phyloP scores from a whole-genome alignment of 2,329 filamentous ascomycete species.

The Trichoderma sp. region DNA sequence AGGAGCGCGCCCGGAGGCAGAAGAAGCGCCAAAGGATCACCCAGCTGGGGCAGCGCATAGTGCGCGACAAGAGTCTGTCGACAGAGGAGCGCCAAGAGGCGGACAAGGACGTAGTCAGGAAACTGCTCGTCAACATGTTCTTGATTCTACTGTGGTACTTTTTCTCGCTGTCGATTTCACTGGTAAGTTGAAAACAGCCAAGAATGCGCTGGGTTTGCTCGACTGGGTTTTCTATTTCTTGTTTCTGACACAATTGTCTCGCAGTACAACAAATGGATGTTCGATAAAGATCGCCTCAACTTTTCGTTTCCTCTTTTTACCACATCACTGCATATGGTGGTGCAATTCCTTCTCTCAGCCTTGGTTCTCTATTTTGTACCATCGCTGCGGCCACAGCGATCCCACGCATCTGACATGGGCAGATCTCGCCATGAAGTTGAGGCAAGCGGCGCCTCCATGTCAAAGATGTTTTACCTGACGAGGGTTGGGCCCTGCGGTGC shows the following conservation, averaged over 20 bases:
- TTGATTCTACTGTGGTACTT: constrained; percentile 86
- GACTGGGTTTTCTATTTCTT: too few species aligned
- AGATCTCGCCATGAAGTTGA: constrained; percentile 55
- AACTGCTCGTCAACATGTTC: constrained; percentile 71
- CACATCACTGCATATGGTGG: constrained; percentile 91
- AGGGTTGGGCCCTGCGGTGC: constrained; percentile 89
- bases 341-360: constrained; percentile 81
- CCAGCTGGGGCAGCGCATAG: constrained; percentile 69
- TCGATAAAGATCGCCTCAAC: constrained; percentile 78
- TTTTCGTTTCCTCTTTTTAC: constrained; percentile 96
- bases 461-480: constrained; percentile 86
- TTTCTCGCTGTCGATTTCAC: constrained; percentile 89
- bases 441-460: constrained; percentile 69
- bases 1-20: constrained; percentile 69
- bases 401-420: constrained; percentile 50
- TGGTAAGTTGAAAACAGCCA: constrained; percentile 59
- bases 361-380: constrained; percentile 81
- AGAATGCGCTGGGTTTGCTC: background rate
- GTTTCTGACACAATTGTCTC: constrained; percentile 27
- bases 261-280: constrained; percentile 99
- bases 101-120: constrained; percentile 70
- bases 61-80: constrained; percentile 60
- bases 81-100: constrained; percentile 74
- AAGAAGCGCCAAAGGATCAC: constrained; percentile 68
- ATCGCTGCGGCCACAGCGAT: constrained; percentile 69